A percentile compares a stretch with the other conserved stretches of the same genome.
These are phyloP conservation scores for Claviceps citrina DNA, from an alignment of 2,329 filamentous ascomycete species.

Conservation along the genomic window DNA sequence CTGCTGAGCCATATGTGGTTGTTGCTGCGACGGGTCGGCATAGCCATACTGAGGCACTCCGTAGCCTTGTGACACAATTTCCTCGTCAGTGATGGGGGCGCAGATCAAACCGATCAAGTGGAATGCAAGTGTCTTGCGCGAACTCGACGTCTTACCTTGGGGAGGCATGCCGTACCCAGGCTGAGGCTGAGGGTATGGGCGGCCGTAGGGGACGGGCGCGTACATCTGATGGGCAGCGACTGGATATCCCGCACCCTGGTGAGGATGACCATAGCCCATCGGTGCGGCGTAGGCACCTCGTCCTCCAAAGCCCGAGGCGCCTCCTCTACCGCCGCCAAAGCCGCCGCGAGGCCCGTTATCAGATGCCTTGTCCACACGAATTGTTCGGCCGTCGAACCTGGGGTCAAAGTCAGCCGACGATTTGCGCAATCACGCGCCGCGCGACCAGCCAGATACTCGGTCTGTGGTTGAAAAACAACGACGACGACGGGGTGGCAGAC, in stretches of 20 bases:
- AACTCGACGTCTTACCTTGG: slow-evolving; percentile 21
- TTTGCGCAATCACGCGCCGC: neutral
- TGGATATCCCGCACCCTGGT: slow-evolving; percentile 23
- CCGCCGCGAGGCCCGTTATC: slow-evolving; percentile 52
- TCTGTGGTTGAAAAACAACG: neutral
- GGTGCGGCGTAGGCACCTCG: slow-evolving; percentile 31
- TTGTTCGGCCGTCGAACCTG: slow-evolving; percentile 85
- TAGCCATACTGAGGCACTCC: slow-evolving; percentile 30
- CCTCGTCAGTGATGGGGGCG: slow-evolving; percentile 5
- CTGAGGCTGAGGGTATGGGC: slow-evolving; percentile 22
- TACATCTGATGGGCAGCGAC: slow-evolving; percentile 23
- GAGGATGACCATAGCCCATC: slow-evolving; percentile 21
- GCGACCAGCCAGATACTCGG: slow-evolving; percentile 2
- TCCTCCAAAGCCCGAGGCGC: slow-evolving; percentile 26
- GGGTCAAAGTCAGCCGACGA: slow-evolving; percentile 3
- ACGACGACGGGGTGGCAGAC: neutral
- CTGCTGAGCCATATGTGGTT: slow-evolving; percentile 5
- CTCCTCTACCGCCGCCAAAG: slow-evolving; percentile 22
- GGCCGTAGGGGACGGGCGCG: slow-evolving; percentile 21
- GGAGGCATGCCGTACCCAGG: slow-evolving; percentile 22
- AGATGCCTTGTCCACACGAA: slow-evolving; percentile 90
- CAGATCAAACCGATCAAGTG: neutral
- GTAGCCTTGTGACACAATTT: slow-evolving; percentile 17
- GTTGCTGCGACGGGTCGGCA: slow-evolving; percentile 12
- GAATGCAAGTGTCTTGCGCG: neutral